phyloP scores from a whole-genome alignment of 1,284 basidiomycete species.

The Heterobasidion irregulare region DNA sequence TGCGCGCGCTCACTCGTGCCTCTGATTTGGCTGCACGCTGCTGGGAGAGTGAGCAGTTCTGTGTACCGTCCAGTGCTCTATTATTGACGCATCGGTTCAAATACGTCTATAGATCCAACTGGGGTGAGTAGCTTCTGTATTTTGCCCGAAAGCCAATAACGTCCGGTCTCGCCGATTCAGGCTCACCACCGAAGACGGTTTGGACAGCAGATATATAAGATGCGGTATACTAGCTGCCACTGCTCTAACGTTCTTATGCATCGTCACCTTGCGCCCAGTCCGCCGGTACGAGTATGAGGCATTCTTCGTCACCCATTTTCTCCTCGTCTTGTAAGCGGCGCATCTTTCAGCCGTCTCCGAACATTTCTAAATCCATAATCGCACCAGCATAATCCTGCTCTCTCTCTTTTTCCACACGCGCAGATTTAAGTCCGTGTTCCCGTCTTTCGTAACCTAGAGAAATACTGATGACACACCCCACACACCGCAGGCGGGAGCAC shows the following conservation, averaged over 20 bases:
- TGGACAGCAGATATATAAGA: not conserved
- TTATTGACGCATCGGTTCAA: too few relatives aligned
- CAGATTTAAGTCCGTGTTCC: too few relatives aligned
- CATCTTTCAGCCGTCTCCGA: not conserved
- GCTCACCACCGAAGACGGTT: not conserved
- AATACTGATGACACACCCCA: too few relatives aligned
- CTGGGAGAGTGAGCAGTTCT: conserved; percentile 23
- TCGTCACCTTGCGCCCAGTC: conserved; percentile 17
- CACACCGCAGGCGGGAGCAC: conserved; percentile 17
- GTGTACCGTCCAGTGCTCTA: too few relatives aligned
- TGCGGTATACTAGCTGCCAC: conserved; percentile 11
- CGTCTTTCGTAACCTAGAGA: too few relatives aligned
- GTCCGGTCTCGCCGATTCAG: not conserved
- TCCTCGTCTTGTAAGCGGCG: conserved; percentile 15
- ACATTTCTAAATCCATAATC: not conserved
- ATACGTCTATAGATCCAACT: too few relatives aligned
- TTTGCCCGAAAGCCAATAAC: too few relatives aligned
- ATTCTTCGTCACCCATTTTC: conserved; percentile 18
- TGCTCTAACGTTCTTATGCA: conserved; percentile 13
- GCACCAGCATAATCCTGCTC: conserved; percentile 14
- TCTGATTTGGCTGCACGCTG: conserved; percentile 41
- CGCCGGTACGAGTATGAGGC: conserved; percentile 16
- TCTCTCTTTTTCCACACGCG: conserved; percentile 26
- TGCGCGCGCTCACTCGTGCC: conserved; percentile 36
- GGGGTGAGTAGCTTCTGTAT: too few relatives aligned